Evolutionary conservation across 2,329 filamentous ascomycete genomes (phyloP).

Genomic region (Huntiella savannae): DNA sequence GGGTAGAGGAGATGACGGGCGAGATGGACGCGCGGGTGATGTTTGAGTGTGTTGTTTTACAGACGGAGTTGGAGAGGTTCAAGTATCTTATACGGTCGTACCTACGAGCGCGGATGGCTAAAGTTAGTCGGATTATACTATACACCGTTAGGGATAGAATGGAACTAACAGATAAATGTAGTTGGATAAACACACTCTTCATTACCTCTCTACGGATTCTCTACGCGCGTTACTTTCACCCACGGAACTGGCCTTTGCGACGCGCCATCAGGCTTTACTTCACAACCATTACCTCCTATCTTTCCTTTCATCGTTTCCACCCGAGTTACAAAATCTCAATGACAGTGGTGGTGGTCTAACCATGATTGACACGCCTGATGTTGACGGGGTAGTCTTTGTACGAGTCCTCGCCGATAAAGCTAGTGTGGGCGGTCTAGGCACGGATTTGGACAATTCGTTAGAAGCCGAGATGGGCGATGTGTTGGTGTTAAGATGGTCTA

Average conservation of each 20-base stretch:
- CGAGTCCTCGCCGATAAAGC: conserved; percentile 42
- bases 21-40: conserved; percentile 81
- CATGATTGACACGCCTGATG: conserved; percentile 82
- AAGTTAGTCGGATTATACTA: conserved; percentile 33
- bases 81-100: conserved; percentile 79
- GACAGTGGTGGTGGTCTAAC: conserved; percentile 67
- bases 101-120: conserved; percentile 67
- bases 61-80: conserved; percentile 87
- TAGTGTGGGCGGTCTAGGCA: conserved; percentile 39
- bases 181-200: conserved; percentile 60
- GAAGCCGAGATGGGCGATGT: conserved; percentile 43
- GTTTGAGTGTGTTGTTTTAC: conserved; percentile 81
- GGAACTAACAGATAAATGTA: conserved; percentile 16
- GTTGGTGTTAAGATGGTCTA: conserved; percentile 53
- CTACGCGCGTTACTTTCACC: conserved; percentile 48
- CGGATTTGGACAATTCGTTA: conserved; percentile 41
- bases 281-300: conserved; percentile 69
- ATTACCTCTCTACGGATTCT: conserved; percentile 43
- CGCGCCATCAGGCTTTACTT: conserved; percentile 65
- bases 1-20: conserved; percentile 58
- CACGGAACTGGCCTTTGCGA: conserved; percentile 65
- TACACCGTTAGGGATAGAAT: neutral
- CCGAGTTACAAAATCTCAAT: conserved; percentile 63
- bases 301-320: conserved; percentile 69
- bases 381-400: conserved; percentile 69